Base-by-base conservation (phyloP, 2,329 filamentous ascomycete species). In the Sclerotiophoma versabilis region DNA sequence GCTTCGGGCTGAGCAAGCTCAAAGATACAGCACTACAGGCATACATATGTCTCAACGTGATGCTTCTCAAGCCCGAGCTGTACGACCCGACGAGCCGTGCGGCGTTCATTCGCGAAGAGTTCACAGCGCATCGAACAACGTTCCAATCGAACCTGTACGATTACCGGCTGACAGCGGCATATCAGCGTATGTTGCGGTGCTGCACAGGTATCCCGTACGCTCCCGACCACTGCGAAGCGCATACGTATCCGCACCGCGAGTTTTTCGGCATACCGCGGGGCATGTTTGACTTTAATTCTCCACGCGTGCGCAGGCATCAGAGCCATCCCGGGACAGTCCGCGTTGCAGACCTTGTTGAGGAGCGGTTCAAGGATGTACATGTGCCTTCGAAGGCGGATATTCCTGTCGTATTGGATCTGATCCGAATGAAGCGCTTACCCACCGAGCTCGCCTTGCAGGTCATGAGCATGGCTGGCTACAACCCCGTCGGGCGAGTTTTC, bases 241-340 rank as follows among this genome's bases (percentile, higher is more conserved):
- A 47, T 20, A 47, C 44, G 19, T 47, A 38, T 12, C 44, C 44
- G 11, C 44, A 47, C 25, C 33, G 44, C 17, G 25, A 38, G 3
- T 38, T 47, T 19, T 47, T 47, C 8, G 33, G 44, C 2, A n/a
- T 47, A 10, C 33, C 33, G 15, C 4, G 44, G 4, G 44, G 33
- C 3, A 47, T 38, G 33, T 30, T 30, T 11, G 25, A 12, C 9
- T 30, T 17, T 5, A 10, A 30, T 1, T 3, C 11, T 2, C 25
- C 25, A 11, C 22, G 38, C 17, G n/a, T n/a, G n/a, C 8, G 26
- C 2, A 12, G 17, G 17, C 33, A 30, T 25, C 25, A 30, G 15
- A 23, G 17, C 6, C 12, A 15, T 3, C 44, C 26, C 4, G 44
- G 44, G 4, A 47, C 44, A 1, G 33, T 11, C 7, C 44, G 23